Evolutionary conservation across 345 rosid species (phyloP).

Genomic region (Abelmoschus esculentus): DNA sequence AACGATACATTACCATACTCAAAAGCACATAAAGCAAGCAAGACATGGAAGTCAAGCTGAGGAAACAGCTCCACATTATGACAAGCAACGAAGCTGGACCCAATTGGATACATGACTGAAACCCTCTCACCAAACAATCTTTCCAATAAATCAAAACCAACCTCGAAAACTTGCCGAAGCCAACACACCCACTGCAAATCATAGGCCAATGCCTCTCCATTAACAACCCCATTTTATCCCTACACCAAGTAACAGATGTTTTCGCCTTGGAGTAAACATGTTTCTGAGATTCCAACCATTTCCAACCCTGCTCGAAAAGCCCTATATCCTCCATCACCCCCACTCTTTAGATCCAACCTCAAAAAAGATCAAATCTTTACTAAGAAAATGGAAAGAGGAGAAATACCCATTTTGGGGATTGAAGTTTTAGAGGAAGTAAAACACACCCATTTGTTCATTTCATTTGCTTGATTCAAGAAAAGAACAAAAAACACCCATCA

Average conservation of each 20-base stretch:
- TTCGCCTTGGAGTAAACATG: conserved; percentile 35
- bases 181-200: conserved; percentile 58
- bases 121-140: conserved; percentile 66
- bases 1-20: conserved; percentile 61
- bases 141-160: conserved; percentile 62
- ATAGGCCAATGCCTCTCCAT: conserved; percentile 89
- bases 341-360: not conserved
- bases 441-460: conserved; percentile 12
- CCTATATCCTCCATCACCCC: conserved; percentile 76
- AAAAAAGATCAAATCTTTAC: not conserved
- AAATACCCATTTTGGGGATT: conserved; percentile 1
- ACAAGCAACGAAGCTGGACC: conserved; percentile 76
- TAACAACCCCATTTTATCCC: conserved; percentile 46
- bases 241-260: conserved; percentile 29
- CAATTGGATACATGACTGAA: conserved; percentile 48
- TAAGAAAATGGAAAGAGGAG: not conserved
- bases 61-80: conserved; percentile 98
- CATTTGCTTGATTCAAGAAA: not conserved
- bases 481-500: not conserved
- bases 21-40: conserved; percentile 76
- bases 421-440: not conserved
- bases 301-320: conserved; percentile 75
- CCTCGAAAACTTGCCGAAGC: conserved; percentile 32
- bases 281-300: conserved; percentile 83
- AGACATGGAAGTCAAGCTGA: conserved; percentile 83